Percentiles rank a stretch among this genome's conserved stretches.
Conservation (phyloP, 495 filamentous ascomycete species). For the Penicillium robsamsonii region DNA sequence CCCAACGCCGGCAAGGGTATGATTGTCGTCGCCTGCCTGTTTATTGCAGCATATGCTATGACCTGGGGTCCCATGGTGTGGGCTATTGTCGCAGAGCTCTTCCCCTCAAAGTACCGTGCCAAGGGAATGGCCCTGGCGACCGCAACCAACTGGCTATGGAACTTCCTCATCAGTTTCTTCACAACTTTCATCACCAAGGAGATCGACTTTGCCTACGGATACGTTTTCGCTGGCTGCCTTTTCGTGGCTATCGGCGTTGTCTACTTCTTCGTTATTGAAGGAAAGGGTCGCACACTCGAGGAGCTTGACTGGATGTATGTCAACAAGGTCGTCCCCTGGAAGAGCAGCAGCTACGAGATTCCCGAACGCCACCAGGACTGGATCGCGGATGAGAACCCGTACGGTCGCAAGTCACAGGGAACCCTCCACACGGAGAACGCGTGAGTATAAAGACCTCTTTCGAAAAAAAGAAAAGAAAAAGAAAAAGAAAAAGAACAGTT, state of each 20-base stretch:
- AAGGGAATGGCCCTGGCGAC: slow-evolving; percentile 73
- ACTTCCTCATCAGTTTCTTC: slow-evolving; percentile 79
- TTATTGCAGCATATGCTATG: slow-evolving; percentile 52
- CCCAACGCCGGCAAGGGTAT: slow-evolving; percentile 67
- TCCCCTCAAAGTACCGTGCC: slow-evolving; percentile 70
- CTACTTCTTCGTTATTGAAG: slow-evolving; percentile 74
- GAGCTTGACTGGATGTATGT: slow-evolving; percentile 83
- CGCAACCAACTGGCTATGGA: slow-evolving; percentile 81
- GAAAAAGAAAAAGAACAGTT: neutral
- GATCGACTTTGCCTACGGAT: slow-evolving; percentile 72
- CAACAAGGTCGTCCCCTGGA: slow-evolving; percentile 59
- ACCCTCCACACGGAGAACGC: slow-evolving; percentile 34
- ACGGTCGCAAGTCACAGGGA: slow-evolving; percentile 25
- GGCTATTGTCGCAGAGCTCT: slow-evolving; percentile 76
- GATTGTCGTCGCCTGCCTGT: slow-evolving; percentile 72
- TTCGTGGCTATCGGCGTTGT: slow-evolving; percentile 57
- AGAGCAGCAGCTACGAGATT: slow-evolving; percentile 49
- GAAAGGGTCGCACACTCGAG: slow-evolving; percentile 61
- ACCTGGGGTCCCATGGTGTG: slow-evolving; percentile 83
- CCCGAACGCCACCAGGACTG: slow-evolving; percentile 23
- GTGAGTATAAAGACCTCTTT: slow-evolving; percentile 7
- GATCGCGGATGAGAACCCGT: slow-evolving; percentile 13
- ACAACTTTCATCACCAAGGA: slow-evolving; percentile 65
- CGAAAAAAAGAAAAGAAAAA: too few relatives aligned
- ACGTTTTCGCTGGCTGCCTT: slow-evolving; percentile 71